Conservation (phyloP, 2,329 filamentous ascomycete genomes). For the Penicillium crustosum region DNA sequence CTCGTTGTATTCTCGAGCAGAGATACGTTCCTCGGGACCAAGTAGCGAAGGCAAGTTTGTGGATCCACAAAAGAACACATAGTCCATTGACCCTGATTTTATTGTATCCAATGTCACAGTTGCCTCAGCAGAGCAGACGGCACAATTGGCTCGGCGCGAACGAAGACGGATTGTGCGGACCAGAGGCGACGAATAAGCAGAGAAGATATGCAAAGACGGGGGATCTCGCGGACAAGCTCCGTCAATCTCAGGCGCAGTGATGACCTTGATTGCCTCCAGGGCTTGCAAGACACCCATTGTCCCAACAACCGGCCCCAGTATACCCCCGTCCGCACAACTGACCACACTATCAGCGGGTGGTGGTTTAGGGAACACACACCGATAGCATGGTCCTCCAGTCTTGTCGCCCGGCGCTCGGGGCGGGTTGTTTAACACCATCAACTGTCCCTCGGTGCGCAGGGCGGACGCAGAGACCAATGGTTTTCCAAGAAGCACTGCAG, state of each 20-base stretch:
- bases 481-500: constrained; percentile 75
- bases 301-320: constrained; percentile 88
- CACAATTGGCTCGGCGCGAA: constrained; percentile 66
- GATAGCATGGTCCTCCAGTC: constrained; percentile 79
- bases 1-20: constrained; percentile 59
- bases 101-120: constrained; percentile 65
- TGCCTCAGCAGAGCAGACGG: constrained; percentile 68
- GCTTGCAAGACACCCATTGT: constrained; percentile 92
- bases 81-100: constrained; percentile 69
- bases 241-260: constrained; percentile 49
- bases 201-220: constrained; percentile 45
- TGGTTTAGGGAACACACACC: constrained; percentile 86
- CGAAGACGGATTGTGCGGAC: constrained; percentile 78
- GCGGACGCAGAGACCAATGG: constrained; percentile 87
- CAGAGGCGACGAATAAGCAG: constrained; percentile 42
- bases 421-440: constrained; percentile 84
- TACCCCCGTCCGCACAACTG: constrained; percentile 88
- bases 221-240: constrained; percentile 27
- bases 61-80: constrained; percentile 80
- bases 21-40: constrained; percentile 64
- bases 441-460: constrained; percentile 81
- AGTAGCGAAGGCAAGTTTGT: constrained; percentile 58
- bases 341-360: constrained; percentile 79
- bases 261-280: constrained; percentile 81
- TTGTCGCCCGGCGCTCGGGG: constrained; percentile 59